A percentile compares a stretch with the other conserved stretches of the same genome.
These are phyloP conservation scores for Hypoxylon perforatum DNA, from an alignment of 495 filamentous ascomycete genomes.

Conservation along the genomic window DNA sequence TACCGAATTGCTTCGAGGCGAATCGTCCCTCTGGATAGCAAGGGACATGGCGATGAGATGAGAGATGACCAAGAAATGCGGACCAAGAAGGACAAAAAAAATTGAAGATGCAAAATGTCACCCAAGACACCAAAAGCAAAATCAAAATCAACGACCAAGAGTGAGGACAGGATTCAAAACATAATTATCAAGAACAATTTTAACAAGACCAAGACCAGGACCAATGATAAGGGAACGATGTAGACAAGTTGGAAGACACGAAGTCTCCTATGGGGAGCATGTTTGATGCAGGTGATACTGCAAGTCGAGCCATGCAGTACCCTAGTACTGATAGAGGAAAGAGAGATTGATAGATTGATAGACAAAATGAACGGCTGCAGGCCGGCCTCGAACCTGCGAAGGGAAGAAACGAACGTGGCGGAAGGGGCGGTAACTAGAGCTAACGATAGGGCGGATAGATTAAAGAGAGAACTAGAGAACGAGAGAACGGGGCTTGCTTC, in stretches of 20 bases:
- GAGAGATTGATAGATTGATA: constrained; percentile 41
- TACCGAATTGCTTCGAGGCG: constrained; percentile 47
- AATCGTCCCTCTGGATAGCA: constrained; percentile 27
- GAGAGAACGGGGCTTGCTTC: constrained; percentile 3
- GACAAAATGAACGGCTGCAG: constrained; percentile 23
- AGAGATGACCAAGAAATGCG: constrained; percentile 45
- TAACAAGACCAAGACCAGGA: too few species aligned
- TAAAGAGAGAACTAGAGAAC: constrained; percentile 8
- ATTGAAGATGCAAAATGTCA: constrained; percentile 50
- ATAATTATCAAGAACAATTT: constrained; percentile 44
- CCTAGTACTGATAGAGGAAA: constrained; percentile 44
- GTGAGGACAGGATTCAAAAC: constrained; percentile 44
- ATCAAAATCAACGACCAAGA: constrained; percentile 8
- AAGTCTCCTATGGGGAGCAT: constrained; percentile 41
- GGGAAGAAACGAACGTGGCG: constrained; percentile 19
- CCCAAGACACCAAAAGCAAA: constrained; percentile 48
- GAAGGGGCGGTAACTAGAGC: constrained; percentile 5
- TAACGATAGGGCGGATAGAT: constrained; percentile 1
- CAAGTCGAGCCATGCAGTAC: constrained; percentile 35
- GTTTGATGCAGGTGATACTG: constrained; percentile 40
- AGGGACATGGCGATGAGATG: constrained; percentile 46
- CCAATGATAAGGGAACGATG: constrained; percentile 37
- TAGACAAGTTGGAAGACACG: constrained; percentile 35
- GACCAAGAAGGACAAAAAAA: constrained; percentile 49
- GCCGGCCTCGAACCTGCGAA: constrained; percentile 35